Percentiles rank a stretch among this genome's conserved stretches.
Conservation (phyloP, 148 eudicot species). For the Dianthus caryophyllus region DNA sequence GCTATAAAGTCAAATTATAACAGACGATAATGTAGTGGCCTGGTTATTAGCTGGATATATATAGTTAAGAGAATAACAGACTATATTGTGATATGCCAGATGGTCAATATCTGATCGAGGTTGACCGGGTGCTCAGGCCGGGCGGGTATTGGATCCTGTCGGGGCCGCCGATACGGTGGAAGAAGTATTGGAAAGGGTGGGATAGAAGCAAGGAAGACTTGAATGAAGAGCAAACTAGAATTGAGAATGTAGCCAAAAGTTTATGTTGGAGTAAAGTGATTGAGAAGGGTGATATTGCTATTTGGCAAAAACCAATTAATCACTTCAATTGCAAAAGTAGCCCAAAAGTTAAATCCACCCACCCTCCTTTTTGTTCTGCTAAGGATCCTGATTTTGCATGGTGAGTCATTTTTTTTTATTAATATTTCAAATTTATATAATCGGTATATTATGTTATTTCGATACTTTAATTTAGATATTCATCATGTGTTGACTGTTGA, state of each 20-base stretch:
- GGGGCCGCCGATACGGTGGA: conserved; percentile 64
- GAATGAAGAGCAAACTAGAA: conserved; percentile 57
- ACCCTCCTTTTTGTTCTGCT: conserved; percentile 47
- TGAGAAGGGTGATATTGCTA: conserved; percentile 62
- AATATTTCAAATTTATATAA: no score
- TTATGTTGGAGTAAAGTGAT: conserved; percentile 72
- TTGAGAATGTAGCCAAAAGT: conserved; percentile 61
- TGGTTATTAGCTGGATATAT: no score
- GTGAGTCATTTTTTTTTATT: conserved; percentile 35
- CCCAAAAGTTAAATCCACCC: conserved; percentile 26
- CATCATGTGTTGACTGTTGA: no score
- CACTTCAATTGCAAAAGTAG: conserved; percentile 51
- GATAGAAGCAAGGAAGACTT: conserved; percentile 59
- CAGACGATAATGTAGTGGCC: no score
- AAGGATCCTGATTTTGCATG: conserved; percentile 65
- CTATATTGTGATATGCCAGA: conserved; percentile 26
- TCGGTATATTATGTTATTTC: not conserved
- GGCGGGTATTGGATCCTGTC: conserved; percentile 85
- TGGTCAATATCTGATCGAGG: conserved; percentile 66
- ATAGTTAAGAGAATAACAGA: no score
- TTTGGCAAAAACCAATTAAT: conserved; percentile 73
- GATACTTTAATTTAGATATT: not conserved
- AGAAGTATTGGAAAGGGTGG: conserved; percentile 69
- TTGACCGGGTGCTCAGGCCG: conserved; percentile 66
- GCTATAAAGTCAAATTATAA: no score